These are phyloP conservation scores for Murraya paniculata DNA, from an alignment of 345 rosid species.

Conservation along the genomic window DNA sequence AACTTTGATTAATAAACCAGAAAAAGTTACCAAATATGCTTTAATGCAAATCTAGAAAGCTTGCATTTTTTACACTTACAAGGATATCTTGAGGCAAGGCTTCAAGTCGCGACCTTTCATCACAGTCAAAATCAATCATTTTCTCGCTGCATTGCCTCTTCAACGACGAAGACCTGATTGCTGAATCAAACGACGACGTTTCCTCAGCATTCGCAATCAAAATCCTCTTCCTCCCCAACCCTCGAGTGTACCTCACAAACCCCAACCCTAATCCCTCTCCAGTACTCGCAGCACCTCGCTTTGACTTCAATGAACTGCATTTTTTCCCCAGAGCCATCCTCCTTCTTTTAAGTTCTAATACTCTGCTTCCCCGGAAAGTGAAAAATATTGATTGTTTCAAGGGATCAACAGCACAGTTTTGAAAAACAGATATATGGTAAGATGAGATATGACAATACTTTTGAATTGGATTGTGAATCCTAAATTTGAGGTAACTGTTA, in stretches of 20 bases:
- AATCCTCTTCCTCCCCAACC: conserved; percentile 76
- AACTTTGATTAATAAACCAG: neutral
- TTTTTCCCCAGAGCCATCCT: conserved; percentile 50
- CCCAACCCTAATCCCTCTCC: conserved; percentile 38
- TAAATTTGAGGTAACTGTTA: conserved; percentile 13
- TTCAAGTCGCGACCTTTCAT: conserved; percentile 47
- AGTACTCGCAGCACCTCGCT: conserved; percentile 11
- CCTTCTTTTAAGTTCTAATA: neutral
- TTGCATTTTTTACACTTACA: conserved; percentile 33
- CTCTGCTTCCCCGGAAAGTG: neutral
- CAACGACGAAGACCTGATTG: conserved; percentile 30
- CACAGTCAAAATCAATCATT: conserved; percentile 12
- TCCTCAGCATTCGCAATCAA: conserved; percentile 34
- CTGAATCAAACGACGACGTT: conserved; percentile 12
- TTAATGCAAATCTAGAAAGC: neutral
- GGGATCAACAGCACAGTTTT: neutral
- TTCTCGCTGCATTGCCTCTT: conserved; percentile 56
- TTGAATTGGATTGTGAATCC: conserved; percentile 17
- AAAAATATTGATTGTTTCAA: neutral
- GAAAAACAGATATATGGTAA: conserved; percentile 4
- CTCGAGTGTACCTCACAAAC: conserved; percentile 45
- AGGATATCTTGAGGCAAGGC: conserved; percentile 73
- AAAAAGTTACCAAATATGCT: neutral
- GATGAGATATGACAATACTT: neutral
- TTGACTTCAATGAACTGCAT: conserved; percentile 33